Conservation (phyloP, 257 asterid species). For the Solanum microdontum region DNA sequence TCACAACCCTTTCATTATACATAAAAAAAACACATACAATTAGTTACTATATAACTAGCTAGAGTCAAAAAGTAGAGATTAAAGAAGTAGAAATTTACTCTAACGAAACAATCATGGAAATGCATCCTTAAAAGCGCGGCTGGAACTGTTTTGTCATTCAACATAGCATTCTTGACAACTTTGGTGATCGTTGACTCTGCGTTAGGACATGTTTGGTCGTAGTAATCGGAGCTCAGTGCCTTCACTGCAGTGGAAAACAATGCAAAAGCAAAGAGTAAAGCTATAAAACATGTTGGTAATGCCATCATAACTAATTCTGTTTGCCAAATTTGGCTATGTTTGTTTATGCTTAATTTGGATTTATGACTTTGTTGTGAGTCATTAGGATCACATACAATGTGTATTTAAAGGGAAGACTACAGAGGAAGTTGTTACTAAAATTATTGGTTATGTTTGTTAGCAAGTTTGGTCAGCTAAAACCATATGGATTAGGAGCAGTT, state of each 20-base stretch:
- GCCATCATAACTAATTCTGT: conserved; percentile 19
- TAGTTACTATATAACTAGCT: neutral
- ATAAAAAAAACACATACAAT: neutral
- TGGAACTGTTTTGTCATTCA: conserved; percentile 61
- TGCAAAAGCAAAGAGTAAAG: conserved; percentile 5
- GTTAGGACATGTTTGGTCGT: conserved; percentile 56
- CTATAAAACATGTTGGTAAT: conserved; percentile 6
- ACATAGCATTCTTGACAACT: conserved; percentile 42
- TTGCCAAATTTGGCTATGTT: neutral
- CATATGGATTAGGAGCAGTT: neutral
- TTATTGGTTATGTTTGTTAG: conserved; percentile 3
- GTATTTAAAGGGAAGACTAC: conserved; percentile 16
- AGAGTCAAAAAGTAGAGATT: neutral
- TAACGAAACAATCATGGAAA: conserved; percentile 80
- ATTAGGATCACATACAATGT: neutral
- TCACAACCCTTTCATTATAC: conserved; percentile 58
- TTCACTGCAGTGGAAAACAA: conserved; percentile 7
- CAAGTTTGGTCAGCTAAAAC: conserved; percentile 29
- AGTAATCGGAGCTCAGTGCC: conserved; percentile 45
- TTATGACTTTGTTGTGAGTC: neutral
- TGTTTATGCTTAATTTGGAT: neutral
- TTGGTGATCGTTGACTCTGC: conserved; percentile 30
- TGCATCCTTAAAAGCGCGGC: conserved; percentile 88
- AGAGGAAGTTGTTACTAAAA: neutral
- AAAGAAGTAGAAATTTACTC: conserved; percentile 21